Evolutionary conservation across 2,329 filamentous ascomycete species (phyloP), one percentile per base, ranked within the genome.

Genomic region (Fusarium tuaranense): DNA sequence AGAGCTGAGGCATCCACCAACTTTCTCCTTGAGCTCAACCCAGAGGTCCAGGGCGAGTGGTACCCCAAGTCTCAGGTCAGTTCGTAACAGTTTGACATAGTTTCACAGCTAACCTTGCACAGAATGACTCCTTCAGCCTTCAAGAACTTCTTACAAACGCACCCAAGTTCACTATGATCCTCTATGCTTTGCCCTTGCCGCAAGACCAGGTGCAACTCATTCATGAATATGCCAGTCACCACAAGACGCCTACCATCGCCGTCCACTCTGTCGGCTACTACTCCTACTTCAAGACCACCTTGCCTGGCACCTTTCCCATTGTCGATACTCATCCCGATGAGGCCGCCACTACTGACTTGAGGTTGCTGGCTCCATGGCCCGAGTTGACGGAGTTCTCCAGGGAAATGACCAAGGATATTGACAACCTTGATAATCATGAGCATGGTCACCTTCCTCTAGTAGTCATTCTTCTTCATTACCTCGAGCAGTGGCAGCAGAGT

Each of bases 261-360:
- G 89, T 97, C 53, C 95, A 97, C 81, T 98, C 93, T n/a, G 89
- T 93, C 46, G 97, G 97, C 32, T 98, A 97, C 85, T 97, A 97
- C 83, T 94, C 94, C 2, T 94, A 94, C 76, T 97, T 98, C 82
- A 93, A 92, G n/a, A 87, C 97, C 32, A 87, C 90, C 76, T 86
- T 98, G 32, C 93, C 94, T 12, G 87, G 91, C n/a, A 90, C 92
- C 32, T 98, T 97, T 78, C 95, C 96, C 7, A 93, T 99, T 67
- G 94, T 99, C 72, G 96, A 99, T 81, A 98, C 97, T 53, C 97
- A 99, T 80, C 97, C 97, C 1, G 95, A 97, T 73, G 91, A 94
- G 46, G 94, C 94, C 44, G 92, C 94, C 9, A 97, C 91, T 1
- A 92, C 93, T 67, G 97, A 99, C 78, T 88, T 99, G 38, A 92